These are phyloP conservation scores for Apiospora saccharicola DNA, from an alignment of 2,329 filamentous ascomycete species.

Conservation along the genomic window DNA sequence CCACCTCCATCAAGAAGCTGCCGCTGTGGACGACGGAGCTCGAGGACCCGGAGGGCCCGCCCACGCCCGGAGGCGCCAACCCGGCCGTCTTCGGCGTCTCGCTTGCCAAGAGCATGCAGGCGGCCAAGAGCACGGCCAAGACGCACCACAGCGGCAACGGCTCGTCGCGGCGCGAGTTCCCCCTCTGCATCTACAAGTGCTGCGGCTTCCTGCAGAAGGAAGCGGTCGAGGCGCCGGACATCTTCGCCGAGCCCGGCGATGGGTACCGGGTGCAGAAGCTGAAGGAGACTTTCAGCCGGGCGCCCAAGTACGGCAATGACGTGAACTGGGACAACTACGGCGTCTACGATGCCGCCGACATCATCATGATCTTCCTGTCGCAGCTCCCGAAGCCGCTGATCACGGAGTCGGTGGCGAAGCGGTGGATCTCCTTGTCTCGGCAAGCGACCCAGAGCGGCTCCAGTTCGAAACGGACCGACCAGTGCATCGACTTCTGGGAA, in stretches of 20 bases:
- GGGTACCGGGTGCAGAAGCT: constrained; percentile 44
- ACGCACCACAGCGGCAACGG: constrained; percentile 47
- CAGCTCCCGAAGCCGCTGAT: constrained; percentile 50
- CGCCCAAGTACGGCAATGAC: constrained; percentile 48
- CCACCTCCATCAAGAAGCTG: constrained; percentile 43
- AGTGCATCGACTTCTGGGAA: constrained; percentile 56
- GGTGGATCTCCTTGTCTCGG: constrained; percentile 50
- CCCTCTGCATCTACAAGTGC: constrained; percentile 51
- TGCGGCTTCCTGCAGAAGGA: constrained; percentile 46
- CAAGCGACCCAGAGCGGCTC: constrained; percentile 47
- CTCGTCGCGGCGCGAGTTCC: constrained; percentile 49
- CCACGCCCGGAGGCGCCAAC: constrained; percentile 33
- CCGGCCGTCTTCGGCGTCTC: constrained; percentile 49
- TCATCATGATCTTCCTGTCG: constrained; percentile 49
- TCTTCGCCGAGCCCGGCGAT: constrained; percentile 48
- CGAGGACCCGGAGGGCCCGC: constrained; percentile 36
- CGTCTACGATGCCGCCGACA: constrained; percentile 51
- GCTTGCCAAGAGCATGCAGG: constrained; percentile 48
- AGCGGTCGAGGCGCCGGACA: constrained; percentile 44
- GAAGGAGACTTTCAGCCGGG: constrained; percentile 46
- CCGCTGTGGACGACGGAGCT: constrained; percentile 42
- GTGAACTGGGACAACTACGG: constrained; percentile 47
- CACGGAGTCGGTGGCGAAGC: constrained; percentile 46
- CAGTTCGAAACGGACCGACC: constrained; percentile 45
- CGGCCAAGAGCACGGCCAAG: constrained; percentile 48